Base-by-base conservation (phyloP, 305 asterid genomes). In the Fraxinus sp. region DNA sequence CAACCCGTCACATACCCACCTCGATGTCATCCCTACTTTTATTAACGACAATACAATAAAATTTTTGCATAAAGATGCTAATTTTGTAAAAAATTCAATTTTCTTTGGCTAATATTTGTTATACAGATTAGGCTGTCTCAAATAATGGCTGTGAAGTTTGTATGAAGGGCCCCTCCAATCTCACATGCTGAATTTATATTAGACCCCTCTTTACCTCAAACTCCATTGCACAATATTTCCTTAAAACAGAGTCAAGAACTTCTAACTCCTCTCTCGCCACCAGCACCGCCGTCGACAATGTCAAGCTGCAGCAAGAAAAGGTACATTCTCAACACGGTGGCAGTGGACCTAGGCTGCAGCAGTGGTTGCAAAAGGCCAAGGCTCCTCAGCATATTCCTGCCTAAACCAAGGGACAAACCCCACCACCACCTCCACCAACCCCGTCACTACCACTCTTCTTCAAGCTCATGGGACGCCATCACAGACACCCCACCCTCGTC, bases 341-440 rank as follows among this genome's bases (percentile, higher is more conserved):
- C 89, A 1, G 87, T 87, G 8, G 80, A 84, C 70, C 75, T 89
- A 0, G 89, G 92, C 78, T 89, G 92, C 89, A 52, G 81, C 37
- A 84, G 88, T 82, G 84, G 86, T 46, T 89, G 92, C 81, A 68
- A 84, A 20, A 78, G 89, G 77, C 89, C 88, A 11, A 86, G 36
- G 3, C 86, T 89, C 16, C 86, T 88, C 43, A 75, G 68, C 77
- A 76, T 89, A 7, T 89, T 89, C 85, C 83, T 43, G 86, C 89
- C 90, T 57, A 87, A 84, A 39, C 80, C 87, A 49, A 77, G 80
- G 41, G 72, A 78, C 22, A 77, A 83, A 0, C 24, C 66, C 26
- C 26, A 5, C 37, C 37, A 35, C 37, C 37, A 5, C 39, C 39
- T 4, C 36, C 36, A 36, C 39, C 39, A 36, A 36, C 8, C 39